Base-by-base conservation (phyloP, 306 rosid species). In the Cucumis cinereus region DNA sequence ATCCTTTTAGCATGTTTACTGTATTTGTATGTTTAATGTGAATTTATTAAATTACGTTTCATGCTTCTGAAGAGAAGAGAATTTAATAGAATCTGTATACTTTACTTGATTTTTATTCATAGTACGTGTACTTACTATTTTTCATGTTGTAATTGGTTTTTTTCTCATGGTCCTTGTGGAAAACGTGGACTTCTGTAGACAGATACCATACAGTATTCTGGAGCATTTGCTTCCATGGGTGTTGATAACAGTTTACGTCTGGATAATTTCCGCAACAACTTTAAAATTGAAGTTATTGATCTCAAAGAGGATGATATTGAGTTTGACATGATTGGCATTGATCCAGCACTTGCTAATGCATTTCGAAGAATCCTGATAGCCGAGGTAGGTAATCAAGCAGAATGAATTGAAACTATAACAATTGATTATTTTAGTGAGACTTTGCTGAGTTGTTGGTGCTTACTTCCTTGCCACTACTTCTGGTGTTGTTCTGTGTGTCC, bases 311-410 rank as follows among this genome's bases (percentile, higher is more conserved):
- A 89, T 13, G 93, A 85, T 36, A 85, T 94, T 35, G 98, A 92
- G 84, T 94, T 94, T 77, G 99, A 94, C 80, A 89, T 92, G 96
- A 89, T 94, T 73, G 99, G 98, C 19, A 89, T 94, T 76, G 99
- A 94, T 79, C 99, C 96, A 1, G 85, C 99, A 28, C 40, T 94
- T 75, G 99, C 97, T 49, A 94, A 94, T 81, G 95, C 99, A 5
- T 94, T 94, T 85, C 80, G 99, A 78, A 84, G 99, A 77, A 94
- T 94, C 76, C 95, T 94, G 73, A 94, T 94, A 75, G 60, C 99
- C 33, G 99, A 94, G 98, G 99, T 92, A 80, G 20, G 63, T 33
- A 55, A 52, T 54, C 35, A 28, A 52, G 38, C 50, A 28, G 64
- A 54, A n/a, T 33, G 75, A 23, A 47, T 47, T 43, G 9, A 43